Conservation (phyloP, 1,284 basidiomycete species). For the Cryptococcus wingfieldii region DNA sequence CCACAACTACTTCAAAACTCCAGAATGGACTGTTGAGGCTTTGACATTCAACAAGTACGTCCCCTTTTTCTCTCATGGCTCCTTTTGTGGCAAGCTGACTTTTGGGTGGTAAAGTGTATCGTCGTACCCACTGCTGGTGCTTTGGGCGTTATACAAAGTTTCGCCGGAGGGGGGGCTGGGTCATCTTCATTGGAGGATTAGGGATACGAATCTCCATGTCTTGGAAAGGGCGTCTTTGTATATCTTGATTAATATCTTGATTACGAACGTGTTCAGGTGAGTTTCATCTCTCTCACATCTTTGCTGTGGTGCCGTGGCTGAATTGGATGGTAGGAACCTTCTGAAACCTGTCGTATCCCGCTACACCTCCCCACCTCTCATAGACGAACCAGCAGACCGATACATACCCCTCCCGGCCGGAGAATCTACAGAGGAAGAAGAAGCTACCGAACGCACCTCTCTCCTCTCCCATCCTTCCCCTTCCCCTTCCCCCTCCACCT, state of each 20-base stretch:
- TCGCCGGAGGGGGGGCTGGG: conserved; percentile 17
- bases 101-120: conserved; percentile 23
- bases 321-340: background rate
- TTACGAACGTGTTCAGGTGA: conserved; percentile 32
- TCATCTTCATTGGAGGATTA: conserved; percentile 36
- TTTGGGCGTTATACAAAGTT: conserved; percentile 27
- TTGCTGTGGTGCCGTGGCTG: conserved; percentile 7
- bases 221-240: conserved; percentile 27
- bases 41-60: conserved; percentile 42
- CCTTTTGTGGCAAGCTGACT: background rate
- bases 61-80: background rate
- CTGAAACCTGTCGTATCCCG: background rate
- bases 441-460: conserved; percentile 29
- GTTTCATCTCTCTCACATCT: background rate
- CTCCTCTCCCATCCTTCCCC: conserved; percentile 14
- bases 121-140: conserved; percentile 36
- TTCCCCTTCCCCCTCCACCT: background rate
- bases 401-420: conserved; percentile 4
- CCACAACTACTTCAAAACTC: conserved; percentile 19
- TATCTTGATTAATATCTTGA: conserved; percentile 32
- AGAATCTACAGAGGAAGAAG: conserved; percentile 12
- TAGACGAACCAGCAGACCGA: no score
- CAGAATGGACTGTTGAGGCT: conserved; percentile 34
- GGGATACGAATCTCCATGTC: conserved; percentile 23
- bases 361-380: no score